Base-by-base conservation (phyloP, 2,329 filamentous ascomycete species). In the Aureobasidium vineae region DNA sequence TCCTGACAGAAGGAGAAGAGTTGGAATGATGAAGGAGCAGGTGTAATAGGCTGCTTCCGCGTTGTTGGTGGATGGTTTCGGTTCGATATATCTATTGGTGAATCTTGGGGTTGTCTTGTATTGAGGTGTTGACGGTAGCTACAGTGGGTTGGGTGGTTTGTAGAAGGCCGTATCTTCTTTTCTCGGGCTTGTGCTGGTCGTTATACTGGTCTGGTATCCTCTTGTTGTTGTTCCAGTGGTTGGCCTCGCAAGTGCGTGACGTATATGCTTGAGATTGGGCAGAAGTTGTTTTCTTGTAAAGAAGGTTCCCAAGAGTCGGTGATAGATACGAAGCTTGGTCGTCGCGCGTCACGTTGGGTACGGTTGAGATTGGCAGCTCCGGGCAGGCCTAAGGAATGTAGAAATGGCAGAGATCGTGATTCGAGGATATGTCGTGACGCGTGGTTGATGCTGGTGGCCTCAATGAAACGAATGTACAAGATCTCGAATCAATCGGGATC, bases 351-450 rank as follows among this genome's bases (percentile, higher is more conserved):
- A 52, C 26, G 49, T 52, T 31, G 49, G 26, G 26, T n/a, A 31
- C 0, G 19, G 2, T 49, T 13, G 49, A 52, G 4, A 52, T 52
- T 52, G 23, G 26, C 26, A 52, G 26, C 49, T 45, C 23, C 54
- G 10, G 26, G 26, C 33, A 54, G 54, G 40, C 40, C 54, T 59
- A n/a, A 59, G 54, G 54, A 59, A 59, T 59, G 54, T 33, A 38
- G 16, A 13, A 38, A 23, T 11, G 23, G n/a, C 28, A 23, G 10
- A 57, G 10, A 28, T 57, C 53, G 53, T 57, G 36, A 40, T n/a
- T 33, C 26, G 15, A 10, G 31, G 11, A 21, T 23, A 19, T 38
- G n/a, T 59, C 54, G 54, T 59, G 54, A 33, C 40, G 54, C 6
- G 50, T 23, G 10, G 33, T 2, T 33, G 13, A 10, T 45, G 13